A percentile compares a stretch with the other conserved stretches of the same genome.
Evolutionary conservation across 495 filamentous ascomycete species (phyloP).

Genomic region (Cercophora scortea): DNA sequence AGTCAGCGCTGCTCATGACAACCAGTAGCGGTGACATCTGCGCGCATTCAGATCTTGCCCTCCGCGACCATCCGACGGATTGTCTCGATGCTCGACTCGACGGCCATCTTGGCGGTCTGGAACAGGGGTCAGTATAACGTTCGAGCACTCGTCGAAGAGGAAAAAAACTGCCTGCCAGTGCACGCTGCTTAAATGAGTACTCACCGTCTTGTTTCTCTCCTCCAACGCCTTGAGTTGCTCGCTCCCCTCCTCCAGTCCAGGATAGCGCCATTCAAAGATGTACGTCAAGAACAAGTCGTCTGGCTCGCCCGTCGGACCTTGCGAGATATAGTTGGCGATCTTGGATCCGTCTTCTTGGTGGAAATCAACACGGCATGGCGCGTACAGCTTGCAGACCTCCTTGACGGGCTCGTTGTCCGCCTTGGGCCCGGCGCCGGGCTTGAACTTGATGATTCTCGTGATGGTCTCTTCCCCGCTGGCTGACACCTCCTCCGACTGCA

Average conservation of each 20-base stretch:
- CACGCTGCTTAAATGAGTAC: constrained; percentile 3
- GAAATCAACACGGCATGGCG: constrained; percentile 31
- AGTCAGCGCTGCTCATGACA: too few species aligned
- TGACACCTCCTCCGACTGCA: constrained; percentile 12
- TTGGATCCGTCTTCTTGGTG: constrained; percentile 28
- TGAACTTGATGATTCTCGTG: constrained; percentile 24
- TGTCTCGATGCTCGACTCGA: constrained; percentile 30
- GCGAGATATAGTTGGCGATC: constrained; percentile 26
- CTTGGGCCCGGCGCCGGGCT: constrained; percentile 6
- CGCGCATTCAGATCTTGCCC: constrained; percentile 14
- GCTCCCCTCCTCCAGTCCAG: constrained; percentile 19
- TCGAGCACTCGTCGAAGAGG: not conserved
- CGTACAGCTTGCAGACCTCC: constrained; percentile 21
- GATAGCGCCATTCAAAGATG: constrained; percentile 31
- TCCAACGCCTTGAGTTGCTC: constrained; percentile 19
- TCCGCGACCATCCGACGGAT: constrained; percentile 25
- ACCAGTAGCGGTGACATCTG: too few species aligned
- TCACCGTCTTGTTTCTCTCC: constrained; percentile 25
- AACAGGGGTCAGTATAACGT: constrained; percentile 8
- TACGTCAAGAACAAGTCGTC: constrained; percentile 28
- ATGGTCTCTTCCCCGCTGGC: constrained; percentile 9
- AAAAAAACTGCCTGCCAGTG: not conserved
- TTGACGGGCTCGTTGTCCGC: constrained; percentile 6
- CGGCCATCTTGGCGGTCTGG: constrained; percentile 33
- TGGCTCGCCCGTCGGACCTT: constrained; percentile 18